These are phyloP conservation scores for Cladosporium velox DNA, from an alignment of 2,329 filamentous ascomycete species.

Conservation along the genomic window DNA sequence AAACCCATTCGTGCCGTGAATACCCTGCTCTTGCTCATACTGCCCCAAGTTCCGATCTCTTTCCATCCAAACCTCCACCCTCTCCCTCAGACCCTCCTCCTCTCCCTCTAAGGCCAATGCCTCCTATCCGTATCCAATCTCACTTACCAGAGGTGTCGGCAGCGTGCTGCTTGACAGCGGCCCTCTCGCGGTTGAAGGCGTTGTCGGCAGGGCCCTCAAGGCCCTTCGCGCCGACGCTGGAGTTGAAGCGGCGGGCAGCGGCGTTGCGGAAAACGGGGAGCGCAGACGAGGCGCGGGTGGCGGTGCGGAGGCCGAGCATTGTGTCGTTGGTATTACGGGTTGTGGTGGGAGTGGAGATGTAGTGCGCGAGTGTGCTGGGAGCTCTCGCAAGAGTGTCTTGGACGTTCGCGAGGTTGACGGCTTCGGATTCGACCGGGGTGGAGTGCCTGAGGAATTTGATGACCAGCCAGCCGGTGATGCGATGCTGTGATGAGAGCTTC, in stretches of 20 bases:
- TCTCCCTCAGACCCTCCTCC: not conserved
- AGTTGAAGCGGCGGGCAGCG: conserved; percentile 16
- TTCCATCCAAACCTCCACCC: not conserved
- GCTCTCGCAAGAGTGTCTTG: not conserved
- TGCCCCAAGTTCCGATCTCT: not conserved
- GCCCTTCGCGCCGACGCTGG: conserved; percentile 26
- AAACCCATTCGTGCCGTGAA: not conserved
- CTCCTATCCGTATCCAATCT: not conserved
- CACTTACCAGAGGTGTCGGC: conserved; percentile 76
- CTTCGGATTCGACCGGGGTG: conserved; percentile 6
- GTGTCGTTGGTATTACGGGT: conserved; percentile 5
- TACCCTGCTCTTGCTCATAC: not conserved
- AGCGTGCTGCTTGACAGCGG: conserved; percentile 89
- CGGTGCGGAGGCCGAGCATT: conserved; percentile 22
- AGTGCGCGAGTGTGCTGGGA: not conserved
- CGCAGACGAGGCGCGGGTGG: conserved; percentile 16
- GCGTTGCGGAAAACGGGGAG: conserved; percentile 20
- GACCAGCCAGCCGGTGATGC: not conserved
- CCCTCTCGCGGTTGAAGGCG: conserved; percentile 88
- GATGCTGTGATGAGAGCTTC: not conserved
- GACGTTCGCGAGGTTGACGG: conserved; percentile 9
- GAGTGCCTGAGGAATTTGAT: conserved; percentile 7
- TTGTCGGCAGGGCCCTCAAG: conserved; percentile 71
- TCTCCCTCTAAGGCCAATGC: not conserved
- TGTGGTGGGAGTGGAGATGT: conserved; percentile 8